Evolutionary conservation across 768 basidiomycete genomes (phyloP), one percentile per base, ranked within the genome.

Genomic region (Coprinellus aureogranulatus): DNA sequence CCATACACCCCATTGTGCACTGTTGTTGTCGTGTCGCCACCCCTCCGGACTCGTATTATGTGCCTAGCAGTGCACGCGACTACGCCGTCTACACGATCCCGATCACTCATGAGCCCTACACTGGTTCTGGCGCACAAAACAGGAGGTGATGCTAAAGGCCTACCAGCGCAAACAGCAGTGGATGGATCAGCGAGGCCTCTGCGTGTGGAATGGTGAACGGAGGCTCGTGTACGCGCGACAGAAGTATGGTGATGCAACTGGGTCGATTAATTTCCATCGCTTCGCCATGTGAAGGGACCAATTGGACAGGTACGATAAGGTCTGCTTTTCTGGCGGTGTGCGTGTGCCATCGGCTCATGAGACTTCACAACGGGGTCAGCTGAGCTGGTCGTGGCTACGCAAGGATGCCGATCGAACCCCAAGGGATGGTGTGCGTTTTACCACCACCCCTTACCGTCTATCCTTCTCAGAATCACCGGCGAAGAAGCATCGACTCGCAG

Each of bases 331-430:
- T 30, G 23, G 26, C 20, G 20, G 27, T 28, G 6, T 26, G 37
- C 22, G 16, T 26, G 12, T 3, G 22, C 44, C 23, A 53, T 20
- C 23, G 8, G 11, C 18, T 44, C 1, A 26, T 41, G 8, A 59
- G 34, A 53, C 30, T 16, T 8, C 53, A 3, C 10, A 12, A 5
- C 53, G 85, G 84, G 84, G 85, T 62, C 79, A 77, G 20, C 68
- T 87, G 50, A 85, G 83, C 65, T 92, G 89, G 90, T 87, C 87
- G 0, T 93, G 92, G 92, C 73, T 90, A 14, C 92, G 89, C 80
- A 93, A 89, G 64, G 88, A 89, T 64, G n/a, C n/a, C n/a, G n/a
- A 87, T 89, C 59, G 89, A 88, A 12, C 88, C 87, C 76, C 87
- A 89, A 71, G 90, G 90, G 30, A 90, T 92, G 89, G 87, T 89